A percentile compares a stretch with the other conserved stretches of the same genome.
Conservation (phyloP, 2,329 filamentous ascomycete genomes). For the Exophiala xenobiotica region DNA sequence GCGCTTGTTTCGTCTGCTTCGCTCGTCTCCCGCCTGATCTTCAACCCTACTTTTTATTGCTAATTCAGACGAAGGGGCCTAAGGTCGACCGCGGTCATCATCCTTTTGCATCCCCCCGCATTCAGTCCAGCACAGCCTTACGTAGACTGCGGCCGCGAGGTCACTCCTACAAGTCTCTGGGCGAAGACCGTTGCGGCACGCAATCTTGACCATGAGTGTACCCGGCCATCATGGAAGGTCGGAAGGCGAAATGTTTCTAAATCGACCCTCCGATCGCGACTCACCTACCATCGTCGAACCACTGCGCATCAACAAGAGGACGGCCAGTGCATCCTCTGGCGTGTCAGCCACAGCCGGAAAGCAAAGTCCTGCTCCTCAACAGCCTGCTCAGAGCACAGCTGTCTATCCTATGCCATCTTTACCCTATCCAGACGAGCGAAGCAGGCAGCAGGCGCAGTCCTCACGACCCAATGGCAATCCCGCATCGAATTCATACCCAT, state of each 20-base stretch:
- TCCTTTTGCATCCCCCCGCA: neutral
- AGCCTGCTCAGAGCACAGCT: conserved; percentile 57
- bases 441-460: conserved; percentile 39
- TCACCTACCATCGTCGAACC: conserved; percentile 76
- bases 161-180: neutral
- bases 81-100: conserved; percentile 4
- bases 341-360: conserved; percentile 37
- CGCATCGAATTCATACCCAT: conserved; percentile 42
- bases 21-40: conserved; percentile 11
- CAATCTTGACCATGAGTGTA: conserved; percentile 42
- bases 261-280: conserved; percentile 52
- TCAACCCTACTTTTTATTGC: neutral
- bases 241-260: conserved; percentile 81
- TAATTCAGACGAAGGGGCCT: conserved; percentile 5
- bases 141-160: neutral
- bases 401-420: conserved; percentile 67
- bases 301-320: conserved; percentile 77
- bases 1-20: conserved; percentile 14
- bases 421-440: conserved; percentile 69
- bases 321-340: conserved; percentile 57
- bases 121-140: neutral
- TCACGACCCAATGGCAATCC: conserved; percentile 37
- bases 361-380: conserved; percentile 42
- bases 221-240: conserved; percentile 61
- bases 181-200: neutral